Base-by-base conservation (phyloP, 768 basidiomycete genomes). In the Cystobasidium ongulense region DNA sequence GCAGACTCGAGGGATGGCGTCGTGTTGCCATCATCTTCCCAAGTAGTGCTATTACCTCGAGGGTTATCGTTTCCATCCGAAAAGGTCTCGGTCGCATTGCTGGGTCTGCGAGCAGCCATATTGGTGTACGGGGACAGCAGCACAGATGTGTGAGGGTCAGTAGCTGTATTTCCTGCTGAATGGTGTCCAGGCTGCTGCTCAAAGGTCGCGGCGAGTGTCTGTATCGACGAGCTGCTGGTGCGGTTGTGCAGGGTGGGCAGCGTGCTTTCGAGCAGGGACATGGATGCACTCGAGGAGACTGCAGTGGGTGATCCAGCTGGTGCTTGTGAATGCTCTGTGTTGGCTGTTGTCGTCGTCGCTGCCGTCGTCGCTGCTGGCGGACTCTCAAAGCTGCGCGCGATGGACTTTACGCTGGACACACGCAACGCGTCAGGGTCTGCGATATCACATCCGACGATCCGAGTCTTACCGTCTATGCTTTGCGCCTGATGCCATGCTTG, bases 361-460 rank as follows among this genome's bases (percentile, higher is more conserved):
- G 63, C 25, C 33, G 10, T 25, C 13, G 63, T 18, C 25, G 31
- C 36, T 17, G 33, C 13, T 23, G 23, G n/a, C n/a, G n/a, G 57
- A 38, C 59, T 57, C 29, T 75, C 74, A 21, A 75, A 63, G 54
- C 67, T 65, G 54, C 74, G 74, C 17, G 67, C 74, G 33, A 75
- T 63, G 11, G 66, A 70, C 50, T 75, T 75, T 38, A 75, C 74
- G 41, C 74, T 75, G 67, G 27, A 25, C 25, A 27, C 23, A 25
- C 11, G 41, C 13, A 18, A 10, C 18, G 13, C 10, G 36, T 38
- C 25, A 15, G 7, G 36, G 7, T 31, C 53, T 63, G 4, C n/a
- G 5, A 63, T 63, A 8, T 39, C 31, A 41, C 15, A 27, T 13
- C 5, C 11, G 7, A 36, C 3, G 17, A 11, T 11, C 7, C 27